phyloP scores from a whole-genome alignment of 1,284 basidiomycete species.

The Stygiomarasmius scandens region DNA sequence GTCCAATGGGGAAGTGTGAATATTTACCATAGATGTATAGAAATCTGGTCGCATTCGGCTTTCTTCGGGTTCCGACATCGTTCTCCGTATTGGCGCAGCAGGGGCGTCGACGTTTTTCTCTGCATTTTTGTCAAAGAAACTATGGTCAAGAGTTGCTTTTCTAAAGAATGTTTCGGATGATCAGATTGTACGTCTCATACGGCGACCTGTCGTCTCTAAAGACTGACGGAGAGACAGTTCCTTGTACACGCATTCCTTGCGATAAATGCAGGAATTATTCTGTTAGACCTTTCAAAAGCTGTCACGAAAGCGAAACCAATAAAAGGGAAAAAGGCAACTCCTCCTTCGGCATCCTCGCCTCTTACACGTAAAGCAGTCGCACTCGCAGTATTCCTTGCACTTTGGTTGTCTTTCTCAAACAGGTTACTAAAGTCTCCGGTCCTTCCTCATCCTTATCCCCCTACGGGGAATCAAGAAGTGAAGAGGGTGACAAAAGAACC shows the following conservation, averaged over 20 bases:
- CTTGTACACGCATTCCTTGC: slow-evolving; percentile 4
- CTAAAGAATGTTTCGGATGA: slow-evolving; percentile 22
- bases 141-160: slow-evolving; percentile 15
- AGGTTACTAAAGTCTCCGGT: slow-evolving; percentile 54
- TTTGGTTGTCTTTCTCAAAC: slow-evolving; percentile 37
- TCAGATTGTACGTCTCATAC: slow-evolving; percentile 20
- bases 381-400: slow-evolving; percentile 35
- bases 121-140: neutral
- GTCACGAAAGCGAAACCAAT: slow-evolving; percentile 16
- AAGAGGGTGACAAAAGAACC: neutral
- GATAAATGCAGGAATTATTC: slow-evolving; percentile 4
- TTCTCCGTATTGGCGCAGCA: neutral
- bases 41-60: neutral
- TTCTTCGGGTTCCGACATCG: neutral
- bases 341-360: slow-evolving; percentile 9
- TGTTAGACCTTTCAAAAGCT: slow-evolving; percentile 33
- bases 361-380: slow-evolving; percentile 29
- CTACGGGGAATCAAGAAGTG: slow-evolving; percentile 46
- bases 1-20: slow-evolving; percentile 2
- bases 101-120: neutral
- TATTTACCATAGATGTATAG: neutral
- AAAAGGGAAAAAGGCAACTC: slow-evolving; percentile 24
- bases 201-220: neutral
- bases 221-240: neutral
- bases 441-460: slow-evolving; percentile 53